Conservation (phyloP, 2,329 filamentous ascomycete genomes). For the Fusarium illudens region DNA sequence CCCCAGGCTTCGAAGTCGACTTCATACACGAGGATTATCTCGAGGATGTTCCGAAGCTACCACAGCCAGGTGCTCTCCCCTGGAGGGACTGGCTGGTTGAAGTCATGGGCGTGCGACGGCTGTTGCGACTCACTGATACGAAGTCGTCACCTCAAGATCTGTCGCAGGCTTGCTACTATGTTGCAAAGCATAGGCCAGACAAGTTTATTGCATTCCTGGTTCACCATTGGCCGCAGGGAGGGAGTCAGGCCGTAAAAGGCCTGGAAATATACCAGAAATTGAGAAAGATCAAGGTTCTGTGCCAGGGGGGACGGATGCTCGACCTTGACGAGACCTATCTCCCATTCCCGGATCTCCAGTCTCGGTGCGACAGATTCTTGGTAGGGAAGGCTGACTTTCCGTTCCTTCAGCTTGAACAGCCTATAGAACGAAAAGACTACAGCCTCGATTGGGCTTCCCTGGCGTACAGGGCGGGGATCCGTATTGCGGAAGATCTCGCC, state of each 20-base stretch:
- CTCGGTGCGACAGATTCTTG: not conserved
- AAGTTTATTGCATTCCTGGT: not conserved
- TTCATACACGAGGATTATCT: rapidly evolving
- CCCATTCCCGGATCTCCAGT: not conserved
- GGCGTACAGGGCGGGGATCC: not conserved
- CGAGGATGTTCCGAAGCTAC: rapidly evolving
- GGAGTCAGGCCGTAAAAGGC: not conserved
- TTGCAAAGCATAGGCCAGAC: not conserved
- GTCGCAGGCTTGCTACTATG: not conserved
- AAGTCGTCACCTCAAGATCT: not conserved
- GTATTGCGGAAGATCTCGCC: not conserved
- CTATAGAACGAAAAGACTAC: not conserved
- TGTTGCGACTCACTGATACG: not conserved
- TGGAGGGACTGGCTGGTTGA: not conserved
- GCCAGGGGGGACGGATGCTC: not conserved
- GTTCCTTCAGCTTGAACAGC: not conserved
- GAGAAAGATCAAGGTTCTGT: not conserved
- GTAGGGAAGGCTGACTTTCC: not conserved
- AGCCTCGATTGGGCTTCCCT: not conserved
- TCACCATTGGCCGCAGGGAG: not conserved
- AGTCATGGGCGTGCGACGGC: not conserved
- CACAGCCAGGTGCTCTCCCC: not conserved
- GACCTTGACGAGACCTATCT: not conserved
- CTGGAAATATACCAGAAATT: not conserved
- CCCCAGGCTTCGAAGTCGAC: not conserved